These are phyloP conservation scores for Epichloe baconii DNA, from an alignment of 2,329 filamentous ascomycete species.

Conservation along the genomic window DNA sequence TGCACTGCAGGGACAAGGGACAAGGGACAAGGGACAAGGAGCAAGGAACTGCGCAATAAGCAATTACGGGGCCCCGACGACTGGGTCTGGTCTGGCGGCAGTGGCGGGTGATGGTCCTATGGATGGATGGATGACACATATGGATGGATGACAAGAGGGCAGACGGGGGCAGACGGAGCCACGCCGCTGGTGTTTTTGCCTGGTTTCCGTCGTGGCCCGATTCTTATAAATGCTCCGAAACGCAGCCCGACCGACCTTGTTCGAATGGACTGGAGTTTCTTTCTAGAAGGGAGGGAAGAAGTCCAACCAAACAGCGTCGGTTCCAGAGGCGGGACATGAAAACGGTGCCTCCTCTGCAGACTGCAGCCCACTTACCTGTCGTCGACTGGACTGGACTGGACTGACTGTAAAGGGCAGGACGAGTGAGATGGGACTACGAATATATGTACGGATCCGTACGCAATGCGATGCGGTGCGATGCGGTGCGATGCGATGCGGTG, in stretches of 20 bases:
- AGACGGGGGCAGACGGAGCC: neutral
- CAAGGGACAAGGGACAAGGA: neutral
- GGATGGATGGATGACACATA: no score
- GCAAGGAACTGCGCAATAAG: neutral
- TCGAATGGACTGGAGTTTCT: neutral
- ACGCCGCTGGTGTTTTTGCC: neutral
- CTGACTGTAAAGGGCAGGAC: no score
- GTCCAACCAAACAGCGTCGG: no score
- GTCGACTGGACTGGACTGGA: no score
- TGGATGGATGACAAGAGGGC: neutral
- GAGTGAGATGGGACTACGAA: no score
- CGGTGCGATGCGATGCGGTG: accelerated
- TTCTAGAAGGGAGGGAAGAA: no score
- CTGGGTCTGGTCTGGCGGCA: neutral
- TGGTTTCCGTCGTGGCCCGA: neutral
- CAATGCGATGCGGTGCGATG: no score
- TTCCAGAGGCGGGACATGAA: no score
- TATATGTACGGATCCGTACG: no score
- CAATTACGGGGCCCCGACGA: neutral
- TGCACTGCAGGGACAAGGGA: neutral
- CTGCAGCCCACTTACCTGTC: no score
- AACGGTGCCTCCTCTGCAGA: no score
- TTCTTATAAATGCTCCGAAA: neutral
- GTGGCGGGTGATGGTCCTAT: neutral
- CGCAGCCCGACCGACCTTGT: neutral